phyloP scores from a whole-genome alignment of 768 basidiomycete species.

The Strobilomyces confusus region DNA sequence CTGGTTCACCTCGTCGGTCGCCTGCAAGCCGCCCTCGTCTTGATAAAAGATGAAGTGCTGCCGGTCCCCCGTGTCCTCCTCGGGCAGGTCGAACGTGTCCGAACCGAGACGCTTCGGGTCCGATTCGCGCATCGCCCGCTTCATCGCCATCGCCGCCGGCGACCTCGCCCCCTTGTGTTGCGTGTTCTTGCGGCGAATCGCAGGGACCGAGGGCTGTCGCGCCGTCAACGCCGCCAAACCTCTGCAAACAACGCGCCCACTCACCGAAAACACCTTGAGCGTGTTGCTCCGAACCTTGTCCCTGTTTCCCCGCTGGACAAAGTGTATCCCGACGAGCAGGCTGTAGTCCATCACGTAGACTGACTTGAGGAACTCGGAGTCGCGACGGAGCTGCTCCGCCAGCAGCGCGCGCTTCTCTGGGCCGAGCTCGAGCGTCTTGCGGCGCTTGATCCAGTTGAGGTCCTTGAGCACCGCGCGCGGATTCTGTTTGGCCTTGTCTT shows the following conservation, averaged over 20 bases:
- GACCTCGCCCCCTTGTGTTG: conserved; percentile 52
- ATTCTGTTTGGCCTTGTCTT: conserved; percentile 72
- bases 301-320: conserved; percentile 82
- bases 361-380: conserved; percentile 78
- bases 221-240: background rate
- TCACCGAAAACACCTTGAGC: conserved; percentile 85
- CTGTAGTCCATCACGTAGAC: conserved; percentile 97
- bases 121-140: conserved; percentile 79
- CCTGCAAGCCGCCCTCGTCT: conserved; percentile 90
- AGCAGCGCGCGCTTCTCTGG: conserved; percentile 92
- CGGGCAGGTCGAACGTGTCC: conserved; percentile 51
- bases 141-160: conserved; percentile 78
- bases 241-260: conserved; percentile 26
- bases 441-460: conserved; percentile 89
- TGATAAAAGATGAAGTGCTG: conserved; percentile 90
- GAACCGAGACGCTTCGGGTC: conserved; percentile 69
- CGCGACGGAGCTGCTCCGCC: conserved; percentile 86
- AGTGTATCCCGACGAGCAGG: conserved; percentile 90
- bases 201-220: conserved; percentile 64
- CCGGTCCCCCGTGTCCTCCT: conserved; percentile 54
- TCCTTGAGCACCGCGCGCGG: conserved; percentile 92
- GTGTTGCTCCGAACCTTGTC: conserved; percentile 91
- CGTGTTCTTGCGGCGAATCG: conserved; percentile 57
- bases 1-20: conserved; percentile 89
- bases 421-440: conserved; percentile 79